Evolutionary conservation across 768 basidiomycete species (phyloP).

Genomic region (Pisolithus microcarpus): DNA sequence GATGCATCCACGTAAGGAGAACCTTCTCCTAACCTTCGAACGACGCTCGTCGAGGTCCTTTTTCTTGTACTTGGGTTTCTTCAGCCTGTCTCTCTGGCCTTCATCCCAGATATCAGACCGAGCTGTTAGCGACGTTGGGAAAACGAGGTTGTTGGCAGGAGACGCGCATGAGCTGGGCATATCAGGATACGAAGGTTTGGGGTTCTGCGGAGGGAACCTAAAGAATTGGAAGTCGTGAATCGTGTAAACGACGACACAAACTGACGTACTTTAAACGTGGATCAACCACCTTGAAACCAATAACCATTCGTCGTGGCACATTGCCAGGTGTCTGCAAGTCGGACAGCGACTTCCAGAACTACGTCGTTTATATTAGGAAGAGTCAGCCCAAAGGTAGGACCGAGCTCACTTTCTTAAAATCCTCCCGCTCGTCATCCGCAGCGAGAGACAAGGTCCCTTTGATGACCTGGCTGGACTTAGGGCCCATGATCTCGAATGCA

Average conservation of each 20-base stretch:
- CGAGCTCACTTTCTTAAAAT: constrained; percentile 49
- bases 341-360: constrained; percentile 52
- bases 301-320: constrained; percentile 65
- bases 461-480: constrained; percentile 68
- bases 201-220: constrained; percentile 83
- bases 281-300: constrained; percentile 77
- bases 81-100: constrained; percentile 43
- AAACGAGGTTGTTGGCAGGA: constrained; percentile 26
- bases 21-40: constrained; percentile 45
- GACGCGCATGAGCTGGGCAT: constrained; percentile 18
- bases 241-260: background rate
- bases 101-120: constrained; percentile 69
- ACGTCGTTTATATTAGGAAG: background rate
- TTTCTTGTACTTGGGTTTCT: constrained; percentile 67
- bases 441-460: constrained; percentile 54
- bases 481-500: constrained; percentile 87
- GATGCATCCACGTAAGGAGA: background rate
- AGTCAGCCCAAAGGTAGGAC: background rate
- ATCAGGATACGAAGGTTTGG: constrained; percentile 35
- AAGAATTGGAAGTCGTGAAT: background rate
- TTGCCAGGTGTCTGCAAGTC: constrained; percentile 59
- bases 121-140: constrained; percentile 55
- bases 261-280: constrained; percentile 71
- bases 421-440: constrained; percentile 40
- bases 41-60: constrained; percentile 82